phyloP scores from a whole-genome alignment of 495 filamentous ascomycete genomes.

The Venustampulla echinocandica region DNA sequence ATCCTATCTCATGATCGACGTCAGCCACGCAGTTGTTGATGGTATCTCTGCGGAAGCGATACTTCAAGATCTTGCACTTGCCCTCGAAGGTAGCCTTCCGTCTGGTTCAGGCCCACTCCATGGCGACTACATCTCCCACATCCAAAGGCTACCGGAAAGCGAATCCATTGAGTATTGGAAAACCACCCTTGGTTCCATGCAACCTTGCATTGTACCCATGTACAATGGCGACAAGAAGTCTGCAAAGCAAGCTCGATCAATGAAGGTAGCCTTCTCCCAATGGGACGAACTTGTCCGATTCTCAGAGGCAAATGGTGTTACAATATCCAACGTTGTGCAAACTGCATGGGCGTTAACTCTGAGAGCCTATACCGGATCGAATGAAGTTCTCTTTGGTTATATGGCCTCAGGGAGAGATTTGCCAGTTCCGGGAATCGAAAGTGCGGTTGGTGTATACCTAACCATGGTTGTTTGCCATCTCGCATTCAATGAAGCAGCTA shows the following conservation, averaged over 20 bases:
- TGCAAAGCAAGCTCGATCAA: constrained; percentile 21
- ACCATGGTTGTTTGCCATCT: neutral
- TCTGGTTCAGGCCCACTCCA: neutral
- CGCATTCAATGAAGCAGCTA: neutral
- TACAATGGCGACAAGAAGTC: constrained; percentile 4
- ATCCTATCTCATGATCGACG: constrained; percentile 43
- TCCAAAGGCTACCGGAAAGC: neutral
- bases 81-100: neutral
- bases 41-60: constrained; percentile 18
- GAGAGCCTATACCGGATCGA: constrained; percentile 36
- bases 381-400: constrained; percentile 47
- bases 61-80: neutral
- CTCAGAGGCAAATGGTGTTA: constrained; percentile 40
- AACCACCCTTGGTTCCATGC: neutral
- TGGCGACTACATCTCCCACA: neutral
- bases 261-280: constrained; percentile 25
- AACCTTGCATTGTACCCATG: constrained; percentile 4
- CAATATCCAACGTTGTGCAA: constrained; percentile 43
- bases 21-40: constrained; percentile 48
- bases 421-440: constrained; percentile 34
- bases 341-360: constrained; percentile 45
- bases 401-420: constrained; percentile 42
- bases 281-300: constrained; percentile 4
- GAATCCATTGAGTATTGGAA: neutral
- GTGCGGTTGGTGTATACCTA: constrained; percentile 31